These are phyloP conservation scores for Alnus rubra DNA, from an alignment of 306 rosid species.

Conservation along the genomic window DNA sequence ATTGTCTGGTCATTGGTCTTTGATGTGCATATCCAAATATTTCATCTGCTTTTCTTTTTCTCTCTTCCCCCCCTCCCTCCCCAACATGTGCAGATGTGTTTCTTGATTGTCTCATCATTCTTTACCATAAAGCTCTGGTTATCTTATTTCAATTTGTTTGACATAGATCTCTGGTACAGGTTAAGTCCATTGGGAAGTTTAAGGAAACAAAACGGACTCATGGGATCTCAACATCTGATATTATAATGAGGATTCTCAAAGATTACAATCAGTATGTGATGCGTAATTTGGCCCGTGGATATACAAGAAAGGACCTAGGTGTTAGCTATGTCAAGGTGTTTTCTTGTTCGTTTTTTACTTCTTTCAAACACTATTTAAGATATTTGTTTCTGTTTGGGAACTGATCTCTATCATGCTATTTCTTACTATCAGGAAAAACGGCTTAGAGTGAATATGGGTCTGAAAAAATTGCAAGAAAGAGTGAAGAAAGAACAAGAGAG, in stretches of 20 bases:
- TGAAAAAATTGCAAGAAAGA: conserved; percentile 93
- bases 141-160: neutral
- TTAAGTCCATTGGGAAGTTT: conserved; percentile 77
- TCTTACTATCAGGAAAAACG: conserved; percentile 70
- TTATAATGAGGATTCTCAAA: conserved; percentile 94
- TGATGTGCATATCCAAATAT: neutral
- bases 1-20: neutral
- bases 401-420: neutral
- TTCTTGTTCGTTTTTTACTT: conserved; percentile 24
- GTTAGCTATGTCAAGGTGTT: conserved; percentile 95
- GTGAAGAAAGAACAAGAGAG: conserved; percentile 94
- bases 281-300: conserved; percentile 95
- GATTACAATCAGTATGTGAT: conserved; percentile 95
- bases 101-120: neutral
- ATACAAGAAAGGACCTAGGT: conserved; percentile 94
- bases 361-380: neutral
- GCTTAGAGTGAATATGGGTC: conserved; percentile 81
- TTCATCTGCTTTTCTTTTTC: neutral
- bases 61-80: no score
- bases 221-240: conserved; percentile 94
- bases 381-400: conserved; percentile 13
- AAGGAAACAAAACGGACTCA: conserved; percentile 94
- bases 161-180: conserved; percentile 46
- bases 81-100: neutral
- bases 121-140: neutral